Conservation (phyloP, 176 grass and related monocot species). For the Panicum miliaceum region DNA sequence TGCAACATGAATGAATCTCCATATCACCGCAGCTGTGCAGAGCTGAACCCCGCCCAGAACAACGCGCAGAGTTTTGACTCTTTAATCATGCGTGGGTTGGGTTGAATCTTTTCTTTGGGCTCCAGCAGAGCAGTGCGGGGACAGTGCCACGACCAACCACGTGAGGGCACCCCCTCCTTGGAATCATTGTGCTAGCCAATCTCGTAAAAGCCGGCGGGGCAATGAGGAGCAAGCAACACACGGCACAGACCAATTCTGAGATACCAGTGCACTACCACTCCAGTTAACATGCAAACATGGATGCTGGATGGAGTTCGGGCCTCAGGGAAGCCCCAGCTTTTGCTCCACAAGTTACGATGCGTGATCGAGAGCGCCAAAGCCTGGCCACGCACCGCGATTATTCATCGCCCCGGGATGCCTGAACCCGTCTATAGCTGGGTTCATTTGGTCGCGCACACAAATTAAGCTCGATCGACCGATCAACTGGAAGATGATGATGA, state of each 20-base stretch:
- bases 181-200: constrained; percentile 62
- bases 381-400: background rate
- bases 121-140: constrained; percentile 17
- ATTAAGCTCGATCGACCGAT: background rate
- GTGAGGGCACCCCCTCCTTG: constrained; percentile 34
- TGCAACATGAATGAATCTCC: background rate
- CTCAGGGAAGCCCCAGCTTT: constrained; percentile 48
- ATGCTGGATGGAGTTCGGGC: background rate
- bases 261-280: background rate
- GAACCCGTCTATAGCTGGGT: background rate
- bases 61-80: background rate
- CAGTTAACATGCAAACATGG: background rate
- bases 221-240: constrained; percentile 35
- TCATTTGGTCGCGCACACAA: background rate
- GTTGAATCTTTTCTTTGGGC: constrained; percentile 11
- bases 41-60: background rate
- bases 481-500: background rate
- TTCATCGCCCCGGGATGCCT: background rate
- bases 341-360: constrained; percentile 63
- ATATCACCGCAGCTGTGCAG: too few species aligned
- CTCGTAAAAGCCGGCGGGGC: constrained; percentile 35
- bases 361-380: background rate
- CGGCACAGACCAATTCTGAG: background rate
- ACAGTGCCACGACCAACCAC: constrained; percentile 43
- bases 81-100: constrained; percentile 29